Percentiles rank a stretch among this genome's conserved stretches.
These are phyloP conservation scores for Pyrenochaeta sp. DNA, from an alignment of 2,329 filamentous ascomycete genomes.

Conservation along the genomic window DNA sequence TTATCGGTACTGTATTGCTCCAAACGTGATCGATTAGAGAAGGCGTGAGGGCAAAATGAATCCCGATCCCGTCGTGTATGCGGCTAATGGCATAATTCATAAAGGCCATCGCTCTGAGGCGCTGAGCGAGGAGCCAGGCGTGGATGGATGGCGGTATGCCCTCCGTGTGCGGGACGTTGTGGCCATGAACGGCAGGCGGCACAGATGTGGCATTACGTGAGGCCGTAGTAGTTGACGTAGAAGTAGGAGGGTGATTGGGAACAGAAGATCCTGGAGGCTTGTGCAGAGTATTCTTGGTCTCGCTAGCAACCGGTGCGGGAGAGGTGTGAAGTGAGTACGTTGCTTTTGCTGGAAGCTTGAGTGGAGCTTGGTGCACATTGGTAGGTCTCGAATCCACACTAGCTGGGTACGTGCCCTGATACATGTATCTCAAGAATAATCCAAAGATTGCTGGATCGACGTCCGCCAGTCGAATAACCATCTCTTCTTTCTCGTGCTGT, in stretches of 20 bases:
- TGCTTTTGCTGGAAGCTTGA: not conserved
- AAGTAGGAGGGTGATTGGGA: too few species aligned
- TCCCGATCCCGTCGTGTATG: constrained; percentile 19
- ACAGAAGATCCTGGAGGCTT: too few species aligned
- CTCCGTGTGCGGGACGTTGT: not conserved
- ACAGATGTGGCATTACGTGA: too few species aligned
- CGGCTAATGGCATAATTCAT: constrained; percentile 21
- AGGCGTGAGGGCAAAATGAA: constrained; percentile 18
- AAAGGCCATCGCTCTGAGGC: constrained; percentile 17
- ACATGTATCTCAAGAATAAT: constrained; percentile 32
- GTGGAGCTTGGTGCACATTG: not conserved
- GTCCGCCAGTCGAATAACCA: constrained; percentile 5
- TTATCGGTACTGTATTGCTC: not conserved
- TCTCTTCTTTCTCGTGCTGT: not conserved
- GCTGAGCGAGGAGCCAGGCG: constrained; percentile 26
- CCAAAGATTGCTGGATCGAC: constrained; percentile 23
- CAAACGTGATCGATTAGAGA: constrained; percentile 18
- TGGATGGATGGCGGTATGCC: constrained; percentile 14
- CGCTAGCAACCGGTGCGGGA: too few species aligned
- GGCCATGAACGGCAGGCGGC: too few species aligned
- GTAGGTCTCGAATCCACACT: constrained; percentile 7
- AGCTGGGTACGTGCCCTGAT: constrained; percentile 23
- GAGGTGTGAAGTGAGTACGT: not conserved
- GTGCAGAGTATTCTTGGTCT: too few species aligned
- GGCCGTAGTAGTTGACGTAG: too few species aligned